Base-by-base conservation (phyloP, 176 grass and related monocot species). In the Otatea glauca region DNA sequence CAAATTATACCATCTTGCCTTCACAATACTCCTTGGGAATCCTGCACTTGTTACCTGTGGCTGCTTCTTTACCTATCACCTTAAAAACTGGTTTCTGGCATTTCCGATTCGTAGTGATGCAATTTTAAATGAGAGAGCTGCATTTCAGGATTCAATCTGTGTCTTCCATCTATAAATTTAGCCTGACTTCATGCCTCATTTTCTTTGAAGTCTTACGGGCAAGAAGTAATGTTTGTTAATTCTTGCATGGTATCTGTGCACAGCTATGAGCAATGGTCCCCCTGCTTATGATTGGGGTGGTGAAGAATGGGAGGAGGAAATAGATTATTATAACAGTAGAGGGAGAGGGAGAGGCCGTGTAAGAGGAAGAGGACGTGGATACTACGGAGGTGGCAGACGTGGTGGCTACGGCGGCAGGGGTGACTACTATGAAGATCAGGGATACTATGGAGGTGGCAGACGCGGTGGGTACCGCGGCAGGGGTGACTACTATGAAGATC, bases 221-320 rank as follows among this genome's bases (percentile, higher is more conserved):
- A 70, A 8, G 27, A 68, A 27, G 25, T 23, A 21, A 13, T 77
- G 60, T 69, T 27, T 54, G 35, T 70, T 88, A 60, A 84, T 86
- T 74, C 44, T 45, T 65, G 32, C 39, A 72, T 71, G 54, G 48
- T 68, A 59, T 85, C 79, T 39, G n/a, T 65, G 74, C 41, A 58
- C 64, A 92, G 90, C 47, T 72, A 90, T 94, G 76, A 90, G 47
- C 74, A 94, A 94, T 84, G 88, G 90, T 12, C 78, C 61, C 4
- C 83, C 79, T 74, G 29, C 83, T 79, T 84, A 82, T 86, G 75
- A 82, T 66, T 79, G 50, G 47, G 86, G 80, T 23, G 85, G 80
- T 37, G 85, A 88, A 24, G 87, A 86, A 41, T 87, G 83, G 83
- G 79, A 88, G 37, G 87, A 87, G 67, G 88, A 89, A 80, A 79